Conservation (phyloP, 441 rosid species). For the Erysimum cheiri region DNA sequence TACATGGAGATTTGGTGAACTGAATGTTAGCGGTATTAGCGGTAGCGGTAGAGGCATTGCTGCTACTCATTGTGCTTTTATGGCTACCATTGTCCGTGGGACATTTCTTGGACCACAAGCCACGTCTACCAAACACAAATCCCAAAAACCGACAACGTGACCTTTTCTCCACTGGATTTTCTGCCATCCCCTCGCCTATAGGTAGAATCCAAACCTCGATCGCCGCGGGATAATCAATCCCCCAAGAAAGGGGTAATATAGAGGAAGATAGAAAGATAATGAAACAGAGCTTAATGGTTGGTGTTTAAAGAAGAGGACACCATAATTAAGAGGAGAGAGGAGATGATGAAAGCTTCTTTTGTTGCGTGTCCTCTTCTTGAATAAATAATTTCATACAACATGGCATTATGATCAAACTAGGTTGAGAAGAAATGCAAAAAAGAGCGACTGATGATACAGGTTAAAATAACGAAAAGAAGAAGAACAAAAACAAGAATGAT, state of each 20-base stretch:
- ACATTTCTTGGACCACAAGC: conserved; percentile 64
- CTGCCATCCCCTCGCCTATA: conserved; percentile 30
- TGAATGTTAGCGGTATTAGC: conserved; percentile 41
- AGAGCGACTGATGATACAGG: neutral
- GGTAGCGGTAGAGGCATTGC: conserved; percentile 30
- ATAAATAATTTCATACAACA: conserved; percentile 17
- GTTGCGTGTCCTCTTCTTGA: conserved; percentile 27
- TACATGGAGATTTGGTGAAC: conserved; percentile 48
- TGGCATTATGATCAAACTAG: conserved; percentile 34
- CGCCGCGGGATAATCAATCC: conserved; percentile 10
- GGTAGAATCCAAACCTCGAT: neutral
- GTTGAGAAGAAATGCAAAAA: neutral
- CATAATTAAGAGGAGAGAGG: conserved; percentile 11
- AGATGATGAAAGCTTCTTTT: conserved; percentile 16
- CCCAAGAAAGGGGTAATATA: conserved; percentile 23
- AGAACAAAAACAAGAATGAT: conserved; percentile 1
- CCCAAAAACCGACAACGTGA: conserved; percentile 70
- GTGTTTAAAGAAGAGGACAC: conserved; percentile 22
- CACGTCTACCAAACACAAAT: conserved; percentile 64
- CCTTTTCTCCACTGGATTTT: conserved; percentile 53
- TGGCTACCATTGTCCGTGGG: conserved; percentile 28
- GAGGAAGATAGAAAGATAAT: neutral
- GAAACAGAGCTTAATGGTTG: conserved; percentile 17
- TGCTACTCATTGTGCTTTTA: conserved; percentile 29
- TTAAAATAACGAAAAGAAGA: neutral